Evolutionary conservation across 2,329 filamentous ascomycete genomes (phyloP).

Genomic region (Diaporthe humulicola): DNA sequence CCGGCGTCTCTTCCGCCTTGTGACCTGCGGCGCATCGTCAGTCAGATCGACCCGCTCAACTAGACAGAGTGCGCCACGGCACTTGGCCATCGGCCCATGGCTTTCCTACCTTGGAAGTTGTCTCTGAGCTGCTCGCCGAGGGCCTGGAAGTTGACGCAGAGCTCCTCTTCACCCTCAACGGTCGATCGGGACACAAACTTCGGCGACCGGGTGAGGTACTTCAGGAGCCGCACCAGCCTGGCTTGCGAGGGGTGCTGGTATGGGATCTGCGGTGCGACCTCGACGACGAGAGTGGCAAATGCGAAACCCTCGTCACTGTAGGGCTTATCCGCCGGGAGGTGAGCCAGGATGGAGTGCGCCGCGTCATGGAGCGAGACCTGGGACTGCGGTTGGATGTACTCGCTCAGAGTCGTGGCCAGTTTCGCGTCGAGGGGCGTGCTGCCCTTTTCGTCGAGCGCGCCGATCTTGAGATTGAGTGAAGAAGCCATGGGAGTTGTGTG

Average conservation of each 20-base stretch:
- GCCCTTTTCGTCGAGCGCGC: not conserved
- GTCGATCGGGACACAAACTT: not conserved
- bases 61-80: not conserved
- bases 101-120: not conserved
- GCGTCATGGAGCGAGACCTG: not conserved
- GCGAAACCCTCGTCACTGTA: not conserved
- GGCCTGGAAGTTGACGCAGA: not conserved
- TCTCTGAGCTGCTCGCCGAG: not conserved
- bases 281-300: not conserved
- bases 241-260: not conserved
- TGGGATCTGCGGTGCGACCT: not conserved
- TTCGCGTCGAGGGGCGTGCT: not conserved
- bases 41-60: not conserved
- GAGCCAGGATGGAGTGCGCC: not conserved
- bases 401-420: not conserved
- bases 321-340: not conserved
- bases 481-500: not conserved
- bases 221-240: not conserved
- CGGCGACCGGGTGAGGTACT: slow-evolving; percentile 3
- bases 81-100: not conserved
- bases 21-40: not conserved
- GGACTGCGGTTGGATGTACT: not conserved
- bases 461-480: not conserved
- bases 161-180: not conserved
- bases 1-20: not conserved